Percentiles rank a stretch among this genome's conserved stretches.
phyloP scores from a whole-genome alignment of 192 early-diverging fungal species.

The Podila epicladia region DNA sequence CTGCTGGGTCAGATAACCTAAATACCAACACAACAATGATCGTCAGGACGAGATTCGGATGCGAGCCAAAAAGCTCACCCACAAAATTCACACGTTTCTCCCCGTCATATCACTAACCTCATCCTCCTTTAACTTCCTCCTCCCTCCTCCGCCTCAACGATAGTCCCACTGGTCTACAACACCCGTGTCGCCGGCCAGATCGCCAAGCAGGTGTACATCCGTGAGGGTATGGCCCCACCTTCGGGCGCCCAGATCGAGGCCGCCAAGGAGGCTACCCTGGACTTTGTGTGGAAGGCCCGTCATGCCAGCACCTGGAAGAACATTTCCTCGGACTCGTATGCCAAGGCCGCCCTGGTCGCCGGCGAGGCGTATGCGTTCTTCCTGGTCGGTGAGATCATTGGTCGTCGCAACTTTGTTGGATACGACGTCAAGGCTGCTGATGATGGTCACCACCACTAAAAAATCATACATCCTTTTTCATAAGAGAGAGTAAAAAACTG shows the following conservation, averaged over 20 bases:
- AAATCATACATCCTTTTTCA: neutral
- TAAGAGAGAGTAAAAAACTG: neutral
- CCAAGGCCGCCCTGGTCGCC: conserved; percentile 61
- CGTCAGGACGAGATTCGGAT: no score
- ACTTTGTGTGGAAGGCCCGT: conserved; percentile 51
- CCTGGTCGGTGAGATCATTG: conserved; percentile 70
- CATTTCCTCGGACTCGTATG: conserved; percentile 53
- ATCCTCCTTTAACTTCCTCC: neutral
- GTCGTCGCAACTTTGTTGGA: conserved; percentile 70
- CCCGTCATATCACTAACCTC: neutral
- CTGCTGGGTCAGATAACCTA: no score
- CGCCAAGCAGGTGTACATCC: conserved; percentile 71
- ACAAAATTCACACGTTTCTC: neutral
- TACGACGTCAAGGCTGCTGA: conserved; percentile 62
- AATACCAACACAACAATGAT: no score
- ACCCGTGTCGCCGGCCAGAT: conserved; percentile 65
- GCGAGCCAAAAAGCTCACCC: no score
- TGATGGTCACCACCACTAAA: conserved; percentile 40
- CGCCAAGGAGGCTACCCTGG: conserved; percentile 55
- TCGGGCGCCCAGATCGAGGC: conserved; percentile 56
- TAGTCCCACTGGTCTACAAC: conserved; percentile 59
- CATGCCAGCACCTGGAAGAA: conserved; percentile 54
- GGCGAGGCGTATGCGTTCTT: conserved; percentile 69
- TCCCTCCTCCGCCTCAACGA: neutral
- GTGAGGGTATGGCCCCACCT: conserved; percentile 69